Conservation (phyloP, 306 rosid species). For the Gastrolobium bilobum region DNA sequence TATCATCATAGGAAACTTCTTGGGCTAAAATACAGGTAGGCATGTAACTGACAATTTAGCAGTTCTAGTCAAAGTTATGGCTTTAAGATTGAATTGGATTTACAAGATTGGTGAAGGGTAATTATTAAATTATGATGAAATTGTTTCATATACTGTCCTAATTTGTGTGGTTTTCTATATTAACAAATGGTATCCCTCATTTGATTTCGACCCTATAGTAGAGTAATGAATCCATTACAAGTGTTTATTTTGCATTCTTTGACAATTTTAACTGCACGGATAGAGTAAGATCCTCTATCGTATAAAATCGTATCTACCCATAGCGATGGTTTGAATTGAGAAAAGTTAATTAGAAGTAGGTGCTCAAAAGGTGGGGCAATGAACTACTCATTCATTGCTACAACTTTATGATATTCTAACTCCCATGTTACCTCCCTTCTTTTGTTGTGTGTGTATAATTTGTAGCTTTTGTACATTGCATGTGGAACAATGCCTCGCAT, state of each 20-base stretch:
- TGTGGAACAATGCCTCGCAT: conserved; percentile 27
- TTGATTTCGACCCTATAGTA: not conserved
- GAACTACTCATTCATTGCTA: not conserved
- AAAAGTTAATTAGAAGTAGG: not conserved
- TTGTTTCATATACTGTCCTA: not conserved
- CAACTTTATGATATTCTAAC: not conserved
- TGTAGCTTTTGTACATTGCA: conserved; percentile 10
- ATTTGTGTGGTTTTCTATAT: not conserved
- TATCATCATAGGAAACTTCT: not conserved
- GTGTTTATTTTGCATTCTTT: not conserved
- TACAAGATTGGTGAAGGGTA: not conserved
- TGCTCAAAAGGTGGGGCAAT: not conserved
- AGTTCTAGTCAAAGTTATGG: not conserved
- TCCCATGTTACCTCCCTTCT: conserved; percentile 14
- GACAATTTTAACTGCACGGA: not conserved
- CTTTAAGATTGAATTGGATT: not conserved
- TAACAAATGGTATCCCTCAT: not conserved
- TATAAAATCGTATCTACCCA: not conserved
- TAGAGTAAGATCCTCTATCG: no score
- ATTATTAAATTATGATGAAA: not conserved
- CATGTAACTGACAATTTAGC: not conserved
- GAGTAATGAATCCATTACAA: not conserved
- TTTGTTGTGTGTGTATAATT: conserved; percentile 14
- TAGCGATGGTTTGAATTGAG: not conserved
- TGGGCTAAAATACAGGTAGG: not conserved